Evolutionary conservation across 2,329 filamentous ascomycete genomes (phyloP), one percentile per base, ranked within the genome.

Genomic region (Scedosporium boydii): DNA sequence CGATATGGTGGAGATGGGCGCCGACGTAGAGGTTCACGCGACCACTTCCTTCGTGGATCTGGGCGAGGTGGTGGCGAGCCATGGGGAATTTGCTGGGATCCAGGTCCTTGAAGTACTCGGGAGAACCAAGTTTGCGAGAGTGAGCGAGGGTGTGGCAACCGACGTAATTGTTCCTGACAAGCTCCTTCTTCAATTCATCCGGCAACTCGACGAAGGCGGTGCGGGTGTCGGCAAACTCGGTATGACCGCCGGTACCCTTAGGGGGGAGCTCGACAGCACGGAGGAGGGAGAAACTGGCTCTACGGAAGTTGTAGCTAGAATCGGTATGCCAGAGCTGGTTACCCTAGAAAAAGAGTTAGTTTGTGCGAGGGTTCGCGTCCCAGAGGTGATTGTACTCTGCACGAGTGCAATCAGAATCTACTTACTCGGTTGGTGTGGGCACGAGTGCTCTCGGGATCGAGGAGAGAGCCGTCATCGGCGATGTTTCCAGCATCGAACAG

Each of bases 401-500:
- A 9, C n/a, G n/a, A 42, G 38, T 46, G 29, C 29, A 34, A 48
- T 34, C 46, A 7, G 26, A 9, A 38, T 14, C n/a, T 21, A 41
- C 70, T 64, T 62, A 76, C 76, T 68, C 73, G 71, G 65, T 75
- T 76, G 62, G 72, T 71, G 58, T 77, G 73, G 14, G 72, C 72
- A 23, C 78, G 74, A 23, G 76, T 71, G 61, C 71, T 79, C 64
- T 12, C 68, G 66, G 62, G 76, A 41, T 75, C 70, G n/a, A 80
- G 72, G 2, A 81, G 66, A 1, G 70, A 70, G 56, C 77, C 78
- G 51, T 82, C 76, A 2, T 75, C 73, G 58, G 82, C 76, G 14
- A 84, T 71, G 68, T 86, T 86, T 59, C 80, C 76, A 0, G 81
- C 81, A 65, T 86, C 83, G 68, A 85, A 85, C 0, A 86, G 75